Conservation (phyloP, 192 early-diverging fungal species). For the Backusella circina region DNA sequence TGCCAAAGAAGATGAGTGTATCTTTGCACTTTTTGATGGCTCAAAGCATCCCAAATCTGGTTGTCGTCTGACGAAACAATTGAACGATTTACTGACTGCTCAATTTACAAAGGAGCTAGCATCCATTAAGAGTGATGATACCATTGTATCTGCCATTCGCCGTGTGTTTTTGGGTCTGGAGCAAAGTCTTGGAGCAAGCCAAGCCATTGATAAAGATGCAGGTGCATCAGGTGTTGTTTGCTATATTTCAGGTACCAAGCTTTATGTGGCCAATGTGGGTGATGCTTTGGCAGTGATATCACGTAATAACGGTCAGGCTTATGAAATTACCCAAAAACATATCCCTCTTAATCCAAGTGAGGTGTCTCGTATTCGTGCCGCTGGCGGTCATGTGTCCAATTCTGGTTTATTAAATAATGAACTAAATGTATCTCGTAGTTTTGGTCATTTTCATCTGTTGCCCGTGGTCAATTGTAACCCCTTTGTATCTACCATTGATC, state of each 20-base stretch:
- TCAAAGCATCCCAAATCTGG: slow-evolving; percentile 49
- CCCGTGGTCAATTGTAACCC: slow-evolving; percentile 85
- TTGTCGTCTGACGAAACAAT: slow-evolving; percentile 56
- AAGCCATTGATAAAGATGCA: slow-evolving; percentile 21
- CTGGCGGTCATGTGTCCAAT: slow-evolving; percentile 79
- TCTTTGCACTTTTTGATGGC: slow-evolving; percentile 89
- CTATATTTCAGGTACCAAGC: slow-evolving; percentile 70
- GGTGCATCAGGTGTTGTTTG: slow-evolving; percentile 82
- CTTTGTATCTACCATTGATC: slow-evolving; percentile 63
- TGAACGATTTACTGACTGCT: slow-evolving; percentile 67
- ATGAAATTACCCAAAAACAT: slow-evolving; percentile 71
- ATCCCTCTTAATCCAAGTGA: slow-evolving; percentile 66
- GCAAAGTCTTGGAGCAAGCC: slow-evolving; percentile 63
- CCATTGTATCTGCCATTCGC: slow-evolving; percentile 67
- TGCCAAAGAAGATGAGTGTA: slow-evolving; percentile 79
- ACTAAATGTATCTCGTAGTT: slow-evolving; percentile 70
- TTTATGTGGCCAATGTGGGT: slow-evolving; percentile 86
- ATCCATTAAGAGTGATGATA: slow-evolving; percentile 55
- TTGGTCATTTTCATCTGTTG: slow-evolving; percentile 84
- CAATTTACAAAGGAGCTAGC: slow-evolving; percentile 73
- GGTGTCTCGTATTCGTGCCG: slow-evolving; percentile 69
- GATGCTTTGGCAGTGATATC: slow-evolving; percentile 81
- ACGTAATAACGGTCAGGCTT: slow-evolving; percentile 56
- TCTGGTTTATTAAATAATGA: slow-evolving; percentile 72
- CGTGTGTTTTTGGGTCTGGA: slow-evolving; percentile 82